Evolutionary conservation across 306 rosid species (phyloP).

Genomic region (Glycine soja): DNA sequence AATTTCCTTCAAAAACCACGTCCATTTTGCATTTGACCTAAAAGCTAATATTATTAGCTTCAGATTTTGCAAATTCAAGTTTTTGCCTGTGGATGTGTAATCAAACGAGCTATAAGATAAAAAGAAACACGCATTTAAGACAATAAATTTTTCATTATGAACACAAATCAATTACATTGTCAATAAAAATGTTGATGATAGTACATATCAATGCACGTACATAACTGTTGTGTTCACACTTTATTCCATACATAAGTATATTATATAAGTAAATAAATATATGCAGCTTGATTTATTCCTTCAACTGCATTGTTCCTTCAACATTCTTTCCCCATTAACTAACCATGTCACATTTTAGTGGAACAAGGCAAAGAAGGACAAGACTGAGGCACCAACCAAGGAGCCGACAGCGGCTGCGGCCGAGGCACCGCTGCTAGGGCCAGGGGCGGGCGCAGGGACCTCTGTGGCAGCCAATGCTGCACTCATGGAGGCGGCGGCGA

Average conservation of each 20-base stretch:
- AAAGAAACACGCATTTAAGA: background rate
- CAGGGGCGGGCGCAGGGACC: constrained; percentile 47
- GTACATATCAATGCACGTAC: background rate
- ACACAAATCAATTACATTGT: constrained; percentile 3
- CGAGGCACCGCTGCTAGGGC: constrained; percentile 52
- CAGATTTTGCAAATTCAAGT: no score
- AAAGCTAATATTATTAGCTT: background rate
- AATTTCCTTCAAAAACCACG: no score
- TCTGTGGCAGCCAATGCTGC: constrained; percentile 47
- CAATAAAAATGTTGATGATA: background rate
- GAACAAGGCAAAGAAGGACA: constrained; percentile 63
- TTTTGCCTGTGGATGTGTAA: no score
- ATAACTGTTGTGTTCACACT: constrained; percentile 1
- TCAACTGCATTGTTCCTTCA: background rate
- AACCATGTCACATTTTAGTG: constrained; percentile 36
- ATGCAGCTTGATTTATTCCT: background rate
- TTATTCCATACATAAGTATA: background rate
- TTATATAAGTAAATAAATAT: background rate
- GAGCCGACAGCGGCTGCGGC: constrained; percentile 54
- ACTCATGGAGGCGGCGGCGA: constrained; percentile 55
- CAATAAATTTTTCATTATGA: background rate
- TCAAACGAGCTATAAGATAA: background rate
- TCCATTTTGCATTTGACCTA: background rate
- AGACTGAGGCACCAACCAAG: constrained; percentile 62
- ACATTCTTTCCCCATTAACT: background rate